Evolutionary conservation across 805 yeast genomes (phyloP).

Genomic region (Cyberlindnera petersonii): DNA sequence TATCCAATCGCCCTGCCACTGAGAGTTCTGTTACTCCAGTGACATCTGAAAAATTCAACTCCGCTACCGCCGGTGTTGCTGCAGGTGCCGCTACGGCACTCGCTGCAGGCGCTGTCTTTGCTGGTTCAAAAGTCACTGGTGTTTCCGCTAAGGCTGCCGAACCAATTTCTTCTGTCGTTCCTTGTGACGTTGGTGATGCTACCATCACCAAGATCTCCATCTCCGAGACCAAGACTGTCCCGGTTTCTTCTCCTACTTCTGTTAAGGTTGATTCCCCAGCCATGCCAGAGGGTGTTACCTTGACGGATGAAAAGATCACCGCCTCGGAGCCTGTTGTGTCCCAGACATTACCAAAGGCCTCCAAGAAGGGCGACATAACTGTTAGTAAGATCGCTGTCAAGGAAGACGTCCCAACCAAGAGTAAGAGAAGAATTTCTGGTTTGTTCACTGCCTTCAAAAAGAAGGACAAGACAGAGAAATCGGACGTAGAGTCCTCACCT

Average conservation of each 20-base stretch:
- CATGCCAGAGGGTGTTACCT: conserved; percentile 2
- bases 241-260: neutral
- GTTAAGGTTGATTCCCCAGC: conserved; percentile 3
- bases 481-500: conserved; percentile 7
- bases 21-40: no score
- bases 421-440: conserved; percentile 22
- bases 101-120: conserved; percentile 15
- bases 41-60: conserved; percentile 2
- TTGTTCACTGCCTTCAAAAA: conserved; percentile 16
- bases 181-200: conserved; percentile 2
- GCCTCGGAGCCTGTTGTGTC: conserved; percentile 1
- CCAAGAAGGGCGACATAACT: conserved; percentile 2
- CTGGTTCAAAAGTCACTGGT: conserved; percentile 10
- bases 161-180: conserved; percentile 1
- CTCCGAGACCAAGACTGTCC: neutral
- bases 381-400: conserved; percentile 3
- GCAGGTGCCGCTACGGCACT: conserved; percentile 19
- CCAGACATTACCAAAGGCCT: neutral
- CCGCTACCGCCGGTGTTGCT: conserved; percentile 5
- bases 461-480: conserved; percentile 9
- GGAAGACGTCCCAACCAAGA: conserved; percentile 7
- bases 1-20: no score
- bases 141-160: conserved; percentile 8
- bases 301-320: conserved; percentile 1
- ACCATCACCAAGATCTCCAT: neutral